phyloP scores from a whole-genome alignment of 2,329 filamentous ascomycete genomes.

The Penicillium rolfsii region DNA sequence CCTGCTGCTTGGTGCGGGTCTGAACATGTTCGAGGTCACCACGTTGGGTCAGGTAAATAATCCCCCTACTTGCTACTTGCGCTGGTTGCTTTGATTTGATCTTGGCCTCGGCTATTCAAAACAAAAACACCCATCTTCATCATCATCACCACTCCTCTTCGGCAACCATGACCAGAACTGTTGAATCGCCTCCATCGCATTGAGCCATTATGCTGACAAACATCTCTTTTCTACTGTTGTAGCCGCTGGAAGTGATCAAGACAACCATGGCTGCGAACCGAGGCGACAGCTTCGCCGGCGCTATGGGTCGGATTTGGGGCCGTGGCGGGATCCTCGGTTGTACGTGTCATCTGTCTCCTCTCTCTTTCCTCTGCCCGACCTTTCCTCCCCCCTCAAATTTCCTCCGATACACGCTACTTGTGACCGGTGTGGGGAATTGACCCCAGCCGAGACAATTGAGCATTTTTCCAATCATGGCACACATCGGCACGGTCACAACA shows the following conservation, averaged over 20 bases:
- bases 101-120: slow-evolving; percentile 1
- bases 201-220: slow-evolving; percentile 4
- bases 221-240: slow-evolving; percentile 53
- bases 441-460: background rate
- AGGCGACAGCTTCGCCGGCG: slow-evolving; percentile 78
- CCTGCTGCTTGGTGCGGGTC: slow-evolving; percentile 85
- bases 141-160: background rate
- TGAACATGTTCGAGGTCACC: slow-evolving; percentile 92
- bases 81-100: background rate
- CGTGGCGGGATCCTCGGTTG: slow-evolving; percentile 93
- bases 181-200: background rate
- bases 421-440: slow-evolving; percentile 11
- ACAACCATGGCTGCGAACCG: slow-evolving; percentile 99
- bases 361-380: background rate
- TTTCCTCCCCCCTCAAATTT: slow-evolving; percentile 12
- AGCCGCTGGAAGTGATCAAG: slow-evolving; percentile 98
- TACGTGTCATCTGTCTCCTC: slow-evolving; percentile 56
- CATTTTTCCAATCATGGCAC: slow-evolving; percentile 12
- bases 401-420: slow-evolving; percentile 21
- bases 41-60: slow-evolving; percentile 65
- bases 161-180: background rate
- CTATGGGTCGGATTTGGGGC: slow-evolving; percentile 86
- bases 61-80: background rate
- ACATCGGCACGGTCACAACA: background rate
- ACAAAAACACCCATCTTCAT: background rate